Percentiles rank a stretch among this genome's conserved stretches.
These are phyloP conservation scores for Xylaria scruposa DNA, from an alignment of 495 filamentous ascomycete species.

Conservation along the genomic window DNA sequence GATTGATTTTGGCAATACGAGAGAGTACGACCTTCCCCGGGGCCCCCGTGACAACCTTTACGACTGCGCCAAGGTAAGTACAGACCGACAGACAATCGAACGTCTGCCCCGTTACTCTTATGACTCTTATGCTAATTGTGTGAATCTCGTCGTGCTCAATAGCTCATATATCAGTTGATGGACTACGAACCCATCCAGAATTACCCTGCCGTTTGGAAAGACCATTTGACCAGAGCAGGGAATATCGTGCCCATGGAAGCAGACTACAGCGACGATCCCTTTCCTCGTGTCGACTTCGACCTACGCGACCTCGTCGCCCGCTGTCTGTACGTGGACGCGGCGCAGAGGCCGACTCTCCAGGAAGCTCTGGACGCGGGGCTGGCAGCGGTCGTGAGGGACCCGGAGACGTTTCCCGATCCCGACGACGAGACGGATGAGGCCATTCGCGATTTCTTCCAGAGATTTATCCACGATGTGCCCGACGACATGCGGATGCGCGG, in stretches of 20 bases:
- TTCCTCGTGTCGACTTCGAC: not conserved
- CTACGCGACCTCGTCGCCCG: constrained; percentile 19
- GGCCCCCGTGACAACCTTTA: not conserved
- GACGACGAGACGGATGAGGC: not conserved
- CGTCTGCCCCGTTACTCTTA: not conserved
- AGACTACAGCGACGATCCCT: not conserved
- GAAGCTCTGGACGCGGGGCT: not conserved
- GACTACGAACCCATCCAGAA: not conserved
- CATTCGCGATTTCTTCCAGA: not conserved
- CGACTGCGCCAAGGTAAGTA: not conserved
- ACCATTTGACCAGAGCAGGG: not conserved
- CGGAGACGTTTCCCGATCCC: not conserved
- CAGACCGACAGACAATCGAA: not conserved
- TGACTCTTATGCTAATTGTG: not conserved
- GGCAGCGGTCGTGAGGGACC: not conserved
- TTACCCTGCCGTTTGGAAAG: not conserved
- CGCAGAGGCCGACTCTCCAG: not conserved
- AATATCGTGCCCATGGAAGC: not conserved
- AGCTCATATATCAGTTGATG: not conserved
- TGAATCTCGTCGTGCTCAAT: not conserved
- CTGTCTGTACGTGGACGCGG: not conserved
- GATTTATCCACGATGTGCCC: not conserved
- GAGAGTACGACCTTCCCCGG: not conserved
- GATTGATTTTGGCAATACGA: constrained; percentile 15
- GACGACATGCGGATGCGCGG: not conserved